These are phyloP conservation scores for Nematodospora anomalae DNA, from an alignment of 1,139 yeast species.

Conservation along the genomic window DNA sequence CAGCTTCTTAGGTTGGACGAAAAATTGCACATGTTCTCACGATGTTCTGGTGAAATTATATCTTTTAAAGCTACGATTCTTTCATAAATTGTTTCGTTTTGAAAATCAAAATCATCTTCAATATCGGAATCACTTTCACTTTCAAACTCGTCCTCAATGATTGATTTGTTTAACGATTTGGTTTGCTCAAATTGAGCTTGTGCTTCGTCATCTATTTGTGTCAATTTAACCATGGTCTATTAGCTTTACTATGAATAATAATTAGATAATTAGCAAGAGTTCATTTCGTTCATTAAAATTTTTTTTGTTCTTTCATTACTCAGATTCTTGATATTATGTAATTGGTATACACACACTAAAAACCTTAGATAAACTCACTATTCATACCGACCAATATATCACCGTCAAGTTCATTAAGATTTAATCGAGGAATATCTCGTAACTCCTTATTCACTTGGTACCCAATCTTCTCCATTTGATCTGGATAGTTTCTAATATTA, in stretches of 20 bases:
- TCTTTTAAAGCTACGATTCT: conserved; percentile 90
- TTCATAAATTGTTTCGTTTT: conserved; percentile 80
- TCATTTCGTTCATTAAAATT: conserved; percentile 3
- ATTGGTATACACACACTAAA: conserved; percentile 4
- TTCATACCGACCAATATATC: neutral
- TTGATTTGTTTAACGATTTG: conserved; percentile 13
- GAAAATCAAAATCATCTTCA: conserved; percentile 73
- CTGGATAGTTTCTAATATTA: conserved; percentile 59
- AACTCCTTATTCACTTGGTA: conserved; percentile 37
- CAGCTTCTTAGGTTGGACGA: conserved; percentile 36
- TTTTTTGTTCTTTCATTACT: too few relatives aligned
- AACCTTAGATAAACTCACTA: conserved; percentile 13
- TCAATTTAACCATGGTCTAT: conserved; percentile 65
- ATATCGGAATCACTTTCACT: conserved; percentile 61
- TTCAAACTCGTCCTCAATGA: conserved; percentile 29
- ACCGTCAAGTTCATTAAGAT: conserved; percentile 15
- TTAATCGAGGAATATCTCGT: conserved; percentile 23
- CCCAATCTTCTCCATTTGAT: conserved; percentile 55
- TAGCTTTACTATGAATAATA: too few relatives aligned
- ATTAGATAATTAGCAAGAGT: too few relatives aligned
- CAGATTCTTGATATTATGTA: too few relatives aligned
- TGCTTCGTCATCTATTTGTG: conserved; percentile 61
- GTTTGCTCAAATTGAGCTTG: conserved; percentile 23
- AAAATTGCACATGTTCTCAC: conserved; percentile 48
- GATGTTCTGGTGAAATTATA: conserved; percentile 85